phyloP scores from a whole-genome alignment of 306 rosid genomes.

The Crataegus laevigata region DNA sequence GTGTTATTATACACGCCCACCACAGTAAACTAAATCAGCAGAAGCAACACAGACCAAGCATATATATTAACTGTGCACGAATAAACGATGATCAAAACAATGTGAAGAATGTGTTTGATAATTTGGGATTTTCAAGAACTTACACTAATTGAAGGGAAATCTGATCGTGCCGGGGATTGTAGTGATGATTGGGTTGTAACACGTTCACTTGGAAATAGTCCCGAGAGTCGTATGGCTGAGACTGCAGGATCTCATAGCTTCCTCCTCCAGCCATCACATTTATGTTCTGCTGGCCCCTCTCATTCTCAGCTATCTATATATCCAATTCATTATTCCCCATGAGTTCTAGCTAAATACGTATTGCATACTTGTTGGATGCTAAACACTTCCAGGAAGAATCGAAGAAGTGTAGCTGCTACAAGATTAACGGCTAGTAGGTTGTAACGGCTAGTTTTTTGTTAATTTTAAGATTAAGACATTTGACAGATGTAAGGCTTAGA shows the following conservation, averaged over 20 bases:
- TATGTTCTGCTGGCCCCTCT: conserved; percentile 56
- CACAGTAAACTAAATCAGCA: neutral
- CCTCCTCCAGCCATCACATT: conserved; percentile 38
- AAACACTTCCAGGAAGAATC: no score
- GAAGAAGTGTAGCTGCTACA: no score
- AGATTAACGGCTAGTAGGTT: no score
- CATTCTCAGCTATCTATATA: conserved; percentile 71
- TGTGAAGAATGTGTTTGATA: neutral
- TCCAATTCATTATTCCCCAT: neutral
- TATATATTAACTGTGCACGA: conserved; percentile 5
- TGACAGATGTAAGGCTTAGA: no score
- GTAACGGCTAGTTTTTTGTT: no score
- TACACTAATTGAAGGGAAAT: conserved; percentile 78
- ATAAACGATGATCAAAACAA: neutral
- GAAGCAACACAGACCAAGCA: neutral
- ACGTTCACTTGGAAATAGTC: conserved; percentile 77
- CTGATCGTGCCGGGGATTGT: conserved; percentile 66
- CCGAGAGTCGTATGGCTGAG: conserved; percentile 56
- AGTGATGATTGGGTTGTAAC: conserved; percentile 53
- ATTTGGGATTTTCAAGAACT: conserved; percentile 2
- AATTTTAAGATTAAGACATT: no score
- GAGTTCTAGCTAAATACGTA: neutral
- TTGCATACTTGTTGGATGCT: no score
- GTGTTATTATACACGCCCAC: conserved; percentile 3
- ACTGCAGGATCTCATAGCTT: conserved; percentile 53